Conservation (phyloP, 208 protist species). For the Trichomonas gallinae region DNA sequence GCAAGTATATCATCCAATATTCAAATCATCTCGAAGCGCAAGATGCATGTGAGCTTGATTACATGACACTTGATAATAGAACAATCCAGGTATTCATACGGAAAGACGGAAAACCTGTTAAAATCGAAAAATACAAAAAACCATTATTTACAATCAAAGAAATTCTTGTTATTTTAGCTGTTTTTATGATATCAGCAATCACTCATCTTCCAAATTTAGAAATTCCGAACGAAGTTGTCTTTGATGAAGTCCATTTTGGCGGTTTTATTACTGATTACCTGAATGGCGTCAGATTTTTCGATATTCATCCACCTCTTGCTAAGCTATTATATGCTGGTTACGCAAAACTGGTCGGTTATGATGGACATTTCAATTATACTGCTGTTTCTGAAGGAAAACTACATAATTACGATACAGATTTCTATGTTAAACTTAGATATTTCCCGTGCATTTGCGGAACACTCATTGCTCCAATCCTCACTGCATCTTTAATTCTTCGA, state of each 20-base stretch:
- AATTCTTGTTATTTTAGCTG: not conserved
- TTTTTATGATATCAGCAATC: not conserved
- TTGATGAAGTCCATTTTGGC: constrained; percentile 19
- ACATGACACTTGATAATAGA: not conserved
- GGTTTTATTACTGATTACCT: constrained; percentile 1
- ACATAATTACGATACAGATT: not conserved
- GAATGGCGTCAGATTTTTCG: not conserved
- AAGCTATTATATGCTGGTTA: not conserved
- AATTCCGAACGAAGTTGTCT: not conserved
- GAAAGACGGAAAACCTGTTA: not conserved
- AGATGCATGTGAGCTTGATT: not conserved
- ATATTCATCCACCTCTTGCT: not conserved
- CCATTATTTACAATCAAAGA: not conserved
- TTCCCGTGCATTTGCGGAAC: not conserved
- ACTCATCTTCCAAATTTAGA: not conserved
- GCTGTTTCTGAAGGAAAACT: not conserved
- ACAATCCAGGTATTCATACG: not conserved
- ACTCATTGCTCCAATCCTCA: not conserved
- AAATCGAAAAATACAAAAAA: not conserved
- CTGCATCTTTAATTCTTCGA: not conserved
- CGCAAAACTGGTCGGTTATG: not conserved
- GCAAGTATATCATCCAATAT: not conserved
- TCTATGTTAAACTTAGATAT: not conserved
- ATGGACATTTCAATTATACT: not conserved
- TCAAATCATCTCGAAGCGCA: not conserved